Evolutionary conservation across 2,329 filamentous ascomycete genomes (phyloP), one percentile per base, ranked within the genome.

Genomic region (Blumeria hordei): DNA sequence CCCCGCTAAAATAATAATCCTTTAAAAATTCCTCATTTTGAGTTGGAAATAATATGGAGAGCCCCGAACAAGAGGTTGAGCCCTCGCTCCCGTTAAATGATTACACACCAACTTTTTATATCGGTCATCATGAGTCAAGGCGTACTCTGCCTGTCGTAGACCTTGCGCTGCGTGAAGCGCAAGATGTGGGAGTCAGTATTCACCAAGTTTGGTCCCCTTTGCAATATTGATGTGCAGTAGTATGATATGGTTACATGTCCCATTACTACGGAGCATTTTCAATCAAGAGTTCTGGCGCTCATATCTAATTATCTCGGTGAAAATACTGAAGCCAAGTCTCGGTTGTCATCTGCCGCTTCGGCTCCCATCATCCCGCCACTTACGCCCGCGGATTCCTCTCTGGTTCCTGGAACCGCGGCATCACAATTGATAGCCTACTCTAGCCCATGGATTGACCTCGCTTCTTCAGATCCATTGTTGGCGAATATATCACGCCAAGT

Each of bases 391-490:
- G 88, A 95, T 65, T 88, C 87, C 0, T 78, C 75, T 18, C 70
- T 92, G 55, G 78, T 78, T 52, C 85, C 85, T 5, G 76, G 75
- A 56, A 74, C 77, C 12, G 75, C 75, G 58, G 78, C 88, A 58
- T 79, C 80, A 59, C 84, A 88, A 54, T 72, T 92, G 57, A 75
- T 93, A 52, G 85, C 80, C 12, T 81, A 83, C 56, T 79, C 80
- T n/a, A 94, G 88, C 67, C 77, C 86, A 6, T 96, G 90, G 90
- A 90, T 94, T 60, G 88, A 96, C 65, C 71, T 96, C 11, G 83
- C 81, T 62, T 94, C 88, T 2, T 70, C 80, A 1, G 83, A 95
- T 66, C 85, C 88, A 6, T 68, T 90, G 58, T 81, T 96, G 59
- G 80, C 87, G 7, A 85, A 85, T 66, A 75, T 96, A 57, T 95